Percentiles rank a stretch among this genome's conserved stretches.
These are phyloP conservation scores for Collybia sordida DNA, from an alignment of 768 basidiomycete genomes.

Conservation along the genomic window DNA sequence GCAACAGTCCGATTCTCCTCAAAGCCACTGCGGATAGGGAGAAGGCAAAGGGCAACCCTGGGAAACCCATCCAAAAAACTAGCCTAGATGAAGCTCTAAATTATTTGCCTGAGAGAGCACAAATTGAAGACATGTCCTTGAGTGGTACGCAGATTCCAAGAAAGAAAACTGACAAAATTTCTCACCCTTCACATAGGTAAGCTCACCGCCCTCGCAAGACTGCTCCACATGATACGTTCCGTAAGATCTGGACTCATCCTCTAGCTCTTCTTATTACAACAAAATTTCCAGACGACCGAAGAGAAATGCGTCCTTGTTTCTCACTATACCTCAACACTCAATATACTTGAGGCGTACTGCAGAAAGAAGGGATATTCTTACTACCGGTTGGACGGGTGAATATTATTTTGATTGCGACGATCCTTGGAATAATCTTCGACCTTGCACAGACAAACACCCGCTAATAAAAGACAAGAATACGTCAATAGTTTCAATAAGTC, in stretches of 20 bases:
- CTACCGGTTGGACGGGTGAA: conserved; percentile 85
- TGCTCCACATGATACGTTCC: conserved; percentile 61
- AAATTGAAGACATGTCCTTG: conserved; percentile 69
- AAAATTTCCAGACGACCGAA: conserved; percentile 57
- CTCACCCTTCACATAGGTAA: conserved; percentile 58
- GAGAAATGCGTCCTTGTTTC: conserved; percentile 97
- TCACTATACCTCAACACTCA: conserved; percentile 94
- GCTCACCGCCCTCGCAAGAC: conserved; percentile 59
- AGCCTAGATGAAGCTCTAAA: conserved; percentile 60
- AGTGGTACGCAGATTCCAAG: conserved; percentile 59
- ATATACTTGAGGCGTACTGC: conserved; percentile 88
- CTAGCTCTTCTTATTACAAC: background rate
- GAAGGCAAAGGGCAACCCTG: conserved; percentile 34
- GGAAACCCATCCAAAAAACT: conserved; percentile 39
- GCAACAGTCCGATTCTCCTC: conserved; percentile 87
- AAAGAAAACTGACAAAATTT: background rate
- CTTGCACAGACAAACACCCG: conserved; percentile 62
- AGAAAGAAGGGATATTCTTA: conserved; percentile 73
- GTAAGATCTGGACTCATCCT: conserved; percentile 30
- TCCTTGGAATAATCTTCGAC: background rate
- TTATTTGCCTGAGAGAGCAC: conserved; percentile 57
- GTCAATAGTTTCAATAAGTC: conserved; percentile 89
- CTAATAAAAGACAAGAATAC: conserved; percentile 77
- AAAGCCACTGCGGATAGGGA: conserved; percentile 75
- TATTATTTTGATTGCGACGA: background rate